phyloP scores from a whole-genome alignment of 192 early-diverging fungal genomes.

The Coemansia sp. region DNA sequence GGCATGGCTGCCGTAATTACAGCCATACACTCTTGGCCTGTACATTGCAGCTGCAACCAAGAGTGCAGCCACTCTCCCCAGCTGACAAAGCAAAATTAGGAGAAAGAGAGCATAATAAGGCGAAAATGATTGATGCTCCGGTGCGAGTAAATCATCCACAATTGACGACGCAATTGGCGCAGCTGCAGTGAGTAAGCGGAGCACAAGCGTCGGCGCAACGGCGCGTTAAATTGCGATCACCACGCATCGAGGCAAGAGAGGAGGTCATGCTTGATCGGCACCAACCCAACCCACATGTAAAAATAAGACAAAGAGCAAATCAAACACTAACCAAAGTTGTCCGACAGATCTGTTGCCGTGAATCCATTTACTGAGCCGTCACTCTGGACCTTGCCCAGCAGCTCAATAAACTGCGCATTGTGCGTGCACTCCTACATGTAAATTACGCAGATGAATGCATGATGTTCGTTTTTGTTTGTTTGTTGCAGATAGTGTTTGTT shows the following conservation, averaged over 20 bases:
- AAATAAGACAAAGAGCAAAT: not conserved
- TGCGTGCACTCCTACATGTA: constrained; percentile 48
- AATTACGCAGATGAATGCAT: not conserved
- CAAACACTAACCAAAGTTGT: constrained; percentile 45
- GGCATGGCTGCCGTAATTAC: no score
- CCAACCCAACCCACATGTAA: not conserved
- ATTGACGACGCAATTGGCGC: no score
- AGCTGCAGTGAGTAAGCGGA: not conserved
- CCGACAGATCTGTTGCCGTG: constrained; percentile 44
- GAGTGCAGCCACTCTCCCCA: no score
- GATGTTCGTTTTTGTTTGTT: not conserved
- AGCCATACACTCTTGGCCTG: no score
- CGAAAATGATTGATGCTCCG: no score
- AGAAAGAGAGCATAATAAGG: no score
- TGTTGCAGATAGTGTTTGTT: not conserved
- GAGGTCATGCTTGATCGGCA: not conserved
- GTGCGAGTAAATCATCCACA: no score
- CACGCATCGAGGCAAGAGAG: not conserved
- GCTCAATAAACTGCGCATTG: constrained; percentile 34
- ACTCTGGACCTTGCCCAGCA: constrained; percentile 47
- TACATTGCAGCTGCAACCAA: no score
- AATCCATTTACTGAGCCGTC: constrained; percentile 46
- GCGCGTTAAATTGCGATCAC: not conserved
- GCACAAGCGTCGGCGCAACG: constrained; percentile 1
- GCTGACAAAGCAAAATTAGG: no score